phyloP scores from a whole-genome alignment of 1,284 basidiomycete species.

The Heliocybe sulcata region DNA sequence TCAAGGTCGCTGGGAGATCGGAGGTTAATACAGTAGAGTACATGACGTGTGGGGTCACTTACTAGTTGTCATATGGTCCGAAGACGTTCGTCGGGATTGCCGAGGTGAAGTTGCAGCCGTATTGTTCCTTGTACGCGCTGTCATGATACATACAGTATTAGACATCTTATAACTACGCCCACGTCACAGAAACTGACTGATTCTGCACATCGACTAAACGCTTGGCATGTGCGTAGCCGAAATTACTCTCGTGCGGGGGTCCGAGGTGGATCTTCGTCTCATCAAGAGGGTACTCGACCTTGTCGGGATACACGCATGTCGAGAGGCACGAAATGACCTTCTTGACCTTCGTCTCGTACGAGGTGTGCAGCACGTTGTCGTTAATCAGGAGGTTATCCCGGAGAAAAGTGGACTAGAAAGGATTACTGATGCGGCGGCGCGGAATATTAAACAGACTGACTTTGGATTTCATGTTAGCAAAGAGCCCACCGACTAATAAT shows the following conservation, averaged over 20 bases:
- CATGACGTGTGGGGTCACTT: constrained; percentile 12
- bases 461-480: constrained; percentile 89
- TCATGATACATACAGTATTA: background rate
- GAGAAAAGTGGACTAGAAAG: constrained; percentile 67
- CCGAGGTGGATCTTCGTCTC: constrained; percentile 86
- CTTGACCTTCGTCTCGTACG: constrained; percentile 52
- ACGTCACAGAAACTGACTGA: constrained; percentile 45
- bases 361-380: constrained; percentile 77
- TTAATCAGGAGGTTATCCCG: constrained; percentile 90
- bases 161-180: constrained; percentile 3
- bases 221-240: constrained; percentile 90
- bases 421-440: background rate
- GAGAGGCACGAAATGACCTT: constrained; percentile 86
- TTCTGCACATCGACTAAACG: constrained; percentile 91
- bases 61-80: constrained; percentile 81
- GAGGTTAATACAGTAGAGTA: constrained; percentile 4
- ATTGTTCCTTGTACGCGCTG: constrained; percentile 88
- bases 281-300: constrained; percentile 82
- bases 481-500: constrained; percentile 73
- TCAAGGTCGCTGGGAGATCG: constrained; percentile 62
- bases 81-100: constrained; percentile 93
- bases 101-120: constrained; percentile 84
- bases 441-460: constrained; percentile 24
- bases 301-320: constrained; percentile 86
- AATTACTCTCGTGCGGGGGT: constrained; percentile 85